These are phyloP conservation scores for Neurospora sp. DNA, from an alignment of 2,329 filamentous ascomycete genomes.

Conservation along the genomic window DNA sequence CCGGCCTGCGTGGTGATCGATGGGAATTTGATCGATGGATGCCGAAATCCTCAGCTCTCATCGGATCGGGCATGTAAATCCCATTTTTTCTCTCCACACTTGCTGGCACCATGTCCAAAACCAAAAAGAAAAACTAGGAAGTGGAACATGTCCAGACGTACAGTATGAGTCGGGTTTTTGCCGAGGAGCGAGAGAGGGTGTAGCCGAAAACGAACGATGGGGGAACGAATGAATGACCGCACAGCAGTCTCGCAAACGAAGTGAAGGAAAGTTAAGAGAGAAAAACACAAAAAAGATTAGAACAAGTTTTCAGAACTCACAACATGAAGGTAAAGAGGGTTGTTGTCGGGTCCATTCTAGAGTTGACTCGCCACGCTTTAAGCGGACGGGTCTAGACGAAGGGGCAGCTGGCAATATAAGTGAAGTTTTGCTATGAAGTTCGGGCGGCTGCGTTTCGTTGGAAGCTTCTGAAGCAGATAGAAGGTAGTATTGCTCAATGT, in stretches of 20 bases:
- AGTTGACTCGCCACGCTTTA: constrained; percentile 17
- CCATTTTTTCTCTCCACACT: neutral
- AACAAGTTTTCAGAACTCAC: constrained; percentile 38
- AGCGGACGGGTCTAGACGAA: constrained; percentile 10
- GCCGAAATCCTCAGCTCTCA: neutral
- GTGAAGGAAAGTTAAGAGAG: constrained; percentile 15
- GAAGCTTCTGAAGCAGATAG: constrained; percentile 16
- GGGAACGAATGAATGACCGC: neutral
- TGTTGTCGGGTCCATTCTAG: constrained; percentile 48
- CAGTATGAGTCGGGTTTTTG: neutral
- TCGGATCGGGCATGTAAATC: neutral
- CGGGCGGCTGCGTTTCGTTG: constrained; percentile 7
- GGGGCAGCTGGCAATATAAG: constrained; percentile 11
- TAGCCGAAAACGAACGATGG: neutral
- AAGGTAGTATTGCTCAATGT: constrained; percentile 14
- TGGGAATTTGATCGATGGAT: neutral
- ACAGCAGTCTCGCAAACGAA: constrained; percentile 9
- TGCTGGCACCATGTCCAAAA: neutral
- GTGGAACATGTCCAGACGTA: neutral
- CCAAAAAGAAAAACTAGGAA: neutral
- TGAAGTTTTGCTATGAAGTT: neutral
- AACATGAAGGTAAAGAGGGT: constrained; percentile 61
- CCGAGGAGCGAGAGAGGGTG: neutral
- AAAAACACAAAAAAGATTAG: constrained; percentile 8
- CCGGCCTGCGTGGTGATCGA: neutral